Evolutionary conservation across 129 eudicot genomes (phyloP).

Genomic region (Chrysanthemum makinoi): DNA sequence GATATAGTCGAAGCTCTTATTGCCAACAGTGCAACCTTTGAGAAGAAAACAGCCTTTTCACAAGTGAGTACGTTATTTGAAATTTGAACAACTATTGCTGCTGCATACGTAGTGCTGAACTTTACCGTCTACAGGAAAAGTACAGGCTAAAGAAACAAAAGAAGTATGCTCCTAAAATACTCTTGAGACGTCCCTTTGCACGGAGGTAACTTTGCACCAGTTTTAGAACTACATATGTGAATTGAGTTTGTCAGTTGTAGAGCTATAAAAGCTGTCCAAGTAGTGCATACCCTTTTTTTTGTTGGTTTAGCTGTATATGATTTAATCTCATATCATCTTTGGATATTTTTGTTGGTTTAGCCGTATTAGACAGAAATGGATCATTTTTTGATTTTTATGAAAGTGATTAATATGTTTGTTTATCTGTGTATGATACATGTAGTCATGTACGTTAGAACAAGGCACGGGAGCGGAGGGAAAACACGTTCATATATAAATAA

Average conservation of each 20-base stretch:
- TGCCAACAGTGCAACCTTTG: constrained; percentile 94
- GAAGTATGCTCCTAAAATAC: constrained; percentile 89
- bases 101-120: constrained; percentile 21
- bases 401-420: too few species aligned
- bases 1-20: constrained; percentile 94
- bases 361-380: too few species aligned
- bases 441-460: not conserved
- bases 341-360: not conserved
- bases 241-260: not conserved
- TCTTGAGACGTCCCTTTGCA: constrained; percentile 85
- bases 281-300: not conserved
- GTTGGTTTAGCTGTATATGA: constrained; percentile 10
- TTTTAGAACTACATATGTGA: not conserved
- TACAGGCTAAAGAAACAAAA: constrained; percentile 92
- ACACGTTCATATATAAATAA: not conserved
- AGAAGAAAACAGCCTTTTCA: constrained; percentile 90
- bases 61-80: constrained; percentile 46
- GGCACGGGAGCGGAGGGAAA: not conserved
- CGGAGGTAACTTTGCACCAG: constrained; percentile 52
- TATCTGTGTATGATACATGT: not conserved
- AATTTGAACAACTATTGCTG: constrained; percentile 14
- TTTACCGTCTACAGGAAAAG: constrained; percentile 58
- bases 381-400: too few species aligned
- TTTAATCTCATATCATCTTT: not conserved
- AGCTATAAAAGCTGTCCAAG: not conserved